Base-by-base conservation (phyloP, 2,329 filamentous ascomycete genomes). In the Arthrobotrys sinensis region DNA sequence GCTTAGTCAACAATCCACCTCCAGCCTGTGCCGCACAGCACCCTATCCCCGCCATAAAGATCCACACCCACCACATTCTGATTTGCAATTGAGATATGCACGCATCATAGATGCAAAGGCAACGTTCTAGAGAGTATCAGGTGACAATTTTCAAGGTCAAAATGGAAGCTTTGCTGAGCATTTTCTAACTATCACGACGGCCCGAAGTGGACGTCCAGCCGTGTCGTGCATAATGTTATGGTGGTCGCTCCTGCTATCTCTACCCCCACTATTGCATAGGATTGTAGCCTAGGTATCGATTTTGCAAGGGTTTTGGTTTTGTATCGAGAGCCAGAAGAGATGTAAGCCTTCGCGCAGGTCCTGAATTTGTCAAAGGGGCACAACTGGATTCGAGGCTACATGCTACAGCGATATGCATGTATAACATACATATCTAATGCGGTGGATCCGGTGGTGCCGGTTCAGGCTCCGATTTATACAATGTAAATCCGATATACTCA, bases 1-100 rank as follows among this genome's bases (percentile, higher is more conserved):
- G 50, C 50, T 53, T 53, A 34, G 50, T 53, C 14, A 53, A 53
- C 12, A 34, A 11, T 28, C 34, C 24, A 7, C 50, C 24, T 45
- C 2, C 50, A 52, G 46, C 19, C 48, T 24, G 21, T 34, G 12
- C 50, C 24, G 24, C 12, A 50, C 3, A 32, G 21, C 21, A 34
- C 14, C 12, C 28, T 6, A 53, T 10, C 24, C n/a, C 28, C 24
- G 2, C 12, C 28, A 3, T 16, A 52, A 10, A n/a, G 50, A 16
- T 53, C 50, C 50, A 53, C 24, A 53, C 24, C 4, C 14, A 19
- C 21, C 48, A 52, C 12, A 24, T 24, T 24, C 11, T 8, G 8
- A 53, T 53, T 8, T 24, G 24, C 24, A 28, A 28, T 28, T 14
- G 11, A 7, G 28, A 34, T 34, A 53, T 2, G 32, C 16, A 32